Evolutionary conservation across 1,284 basidiomycete genomes (phyloP).

Genomic region (Meira miltonrushii): DNA sequence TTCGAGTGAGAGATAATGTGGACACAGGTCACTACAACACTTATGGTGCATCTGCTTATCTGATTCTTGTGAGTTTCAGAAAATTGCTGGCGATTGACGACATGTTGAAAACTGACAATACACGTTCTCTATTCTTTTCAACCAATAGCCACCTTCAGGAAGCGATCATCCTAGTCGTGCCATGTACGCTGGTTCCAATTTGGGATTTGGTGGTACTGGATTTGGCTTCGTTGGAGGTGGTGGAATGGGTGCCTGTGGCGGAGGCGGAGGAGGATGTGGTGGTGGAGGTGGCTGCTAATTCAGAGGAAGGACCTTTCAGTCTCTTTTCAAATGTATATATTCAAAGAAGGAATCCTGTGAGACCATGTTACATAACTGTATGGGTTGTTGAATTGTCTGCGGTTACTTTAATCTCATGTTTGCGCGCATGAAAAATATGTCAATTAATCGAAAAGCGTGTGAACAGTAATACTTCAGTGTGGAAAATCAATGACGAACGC

Average conservation of each 20-base stretch:
- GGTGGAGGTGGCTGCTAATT: conserved; percentile 11
- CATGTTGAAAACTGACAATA: neutral
- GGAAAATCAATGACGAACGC: too few species aligned
- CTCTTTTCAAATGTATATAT: too few species aligned
- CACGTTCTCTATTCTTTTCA: conserved; percentile 18
- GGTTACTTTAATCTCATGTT: too few species aligned
- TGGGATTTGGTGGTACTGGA: neutral
- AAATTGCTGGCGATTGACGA: neutral
- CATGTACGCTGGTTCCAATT: too few species aligned
- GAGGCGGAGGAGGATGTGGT: conserved; percentile 13
- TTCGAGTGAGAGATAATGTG: neutral
- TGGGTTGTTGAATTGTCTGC: too few species aligned
- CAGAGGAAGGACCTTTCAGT: neutral
- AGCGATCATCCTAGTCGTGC: too few species aligned
- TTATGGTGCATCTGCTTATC: neutral
- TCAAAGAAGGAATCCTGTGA: too few species aligned
- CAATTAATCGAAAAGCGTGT: too few species aligned
- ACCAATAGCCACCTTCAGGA: neutral
- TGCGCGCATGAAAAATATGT: too few species aligned
- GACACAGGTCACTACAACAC: neutral
- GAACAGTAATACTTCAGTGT: too few species aligned
- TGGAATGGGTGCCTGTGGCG: too few species aligned
- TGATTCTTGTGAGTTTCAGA: neutral
- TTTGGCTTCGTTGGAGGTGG: neutral
- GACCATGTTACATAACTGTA: too few species aligned